Base-by-base conservation (phyloP, 2,329 filamentous ascomycete species). In the Fusarium mangiferae region DNA sequence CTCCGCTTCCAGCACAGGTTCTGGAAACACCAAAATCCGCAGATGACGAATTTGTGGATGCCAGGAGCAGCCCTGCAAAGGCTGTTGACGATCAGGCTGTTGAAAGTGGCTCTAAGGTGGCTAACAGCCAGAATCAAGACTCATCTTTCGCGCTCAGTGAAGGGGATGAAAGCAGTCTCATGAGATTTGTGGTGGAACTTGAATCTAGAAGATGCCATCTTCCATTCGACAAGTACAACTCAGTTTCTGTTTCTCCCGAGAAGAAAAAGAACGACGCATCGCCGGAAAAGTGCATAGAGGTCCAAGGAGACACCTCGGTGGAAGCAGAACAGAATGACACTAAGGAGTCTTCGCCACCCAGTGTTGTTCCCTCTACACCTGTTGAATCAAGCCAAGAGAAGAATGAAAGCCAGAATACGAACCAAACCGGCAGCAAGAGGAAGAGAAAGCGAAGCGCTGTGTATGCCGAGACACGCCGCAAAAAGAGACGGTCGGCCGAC, bases 11-110 rank as follows among this genome's bases (percentile, higher is more conserved):
- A 30, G 60, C 57, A 24, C 57, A 77, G 54, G 67, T 58, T 26
- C 75, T 81, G 38, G 81, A 82, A 38, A 84, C 84, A 11, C 83
- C 85, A 3, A 86, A 80, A 56, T 85, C 84, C 5, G 84, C 82
- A 26, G 81, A 82, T 11, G 84, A 88, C n/a, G 83, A 84, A 26
- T 88, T 85, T 74, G 83, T 87, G 44, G 87, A 90, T 77, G 87
- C 86, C 18, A 82, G 81, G 48, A 85, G 82, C 39, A 88, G 85
- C 62, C 86, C 85, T 13, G 67, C 79, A 36, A 77, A 74, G 8
- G 75, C 78, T 13, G 39, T 63, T 7, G 48, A 62, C 20, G 60
- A 66, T 28, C 41, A 72, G 39, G 26, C 56, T 17, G 54, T 59
- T 46, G 57, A 39, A 54, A 38, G 45, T 36, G 58, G 26, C n/a